phyloP scores from a whole-genome alignment of 1,139 yeast genomes.

The Scheffersomyces insectosa region DNA sequence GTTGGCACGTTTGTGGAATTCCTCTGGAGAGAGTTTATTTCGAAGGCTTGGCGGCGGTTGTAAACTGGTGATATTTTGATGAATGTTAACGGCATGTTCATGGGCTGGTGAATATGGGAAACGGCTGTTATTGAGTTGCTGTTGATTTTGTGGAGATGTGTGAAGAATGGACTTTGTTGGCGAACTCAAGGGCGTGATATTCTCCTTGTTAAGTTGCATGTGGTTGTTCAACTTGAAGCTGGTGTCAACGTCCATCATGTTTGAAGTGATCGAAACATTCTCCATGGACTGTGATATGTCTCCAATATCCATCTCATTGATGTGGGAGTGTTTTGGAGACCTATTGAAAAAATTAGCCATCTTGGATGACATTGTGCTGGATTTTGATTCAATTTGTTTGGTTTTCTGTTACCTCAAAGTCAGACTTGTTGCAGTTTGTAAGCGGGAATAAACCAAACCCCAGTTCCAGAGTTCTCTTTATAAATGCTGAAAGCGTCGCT shows the following conservation, averaged over 20 bases:
- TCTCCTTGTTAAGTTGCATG: slow-evolving; percentile 39
- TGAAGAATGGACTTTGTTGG: slow-evolving; percentile 46
- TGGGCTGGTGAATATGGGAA: slow-evolving; percentile 9
- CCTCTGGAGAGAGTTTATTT: slow-evolving; percentile 33
- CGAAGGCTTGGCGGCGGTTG: slow-evolving; percentile 23
- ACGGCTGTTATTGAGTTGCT: slow-evolving; percentile 2
- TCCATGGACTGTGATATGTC: slow-evolving; percentile 49
- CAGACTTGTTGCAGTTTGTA: too few species aligned
- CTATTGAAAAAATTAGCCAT: slow-evolving; percentile 26
- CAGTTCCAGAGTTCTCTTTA: too few species aligned
- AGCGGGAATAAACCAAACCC: too few species aligned
- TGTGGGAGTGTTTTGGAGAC: slow-evolving; percentile 23
- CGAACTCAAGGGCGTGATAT: slow-evolving; percentile 44
- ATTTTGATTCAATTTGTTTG: neutral
- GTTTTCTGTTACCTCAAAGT: too few species aligned
- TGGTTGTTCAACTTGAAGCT: slow-evolving; percentile 21
- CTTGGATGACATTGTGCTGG: slow-evolving; percentile 7
- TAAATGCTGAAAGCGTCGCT: too few species aligned
- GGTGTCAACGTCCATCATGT: slow-evolving; percentile 44
- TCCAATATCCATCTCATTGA: slow-evolving; percentile 19
- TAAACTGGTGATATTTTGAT: slow-evolving; percentile 38
- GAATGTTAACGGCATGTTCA: slow-evolving; percentile 14
- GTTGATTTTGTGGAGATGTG: slow-evolving; percentile 27
- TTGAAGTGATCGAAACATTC: slow-evolving; percentile 39
- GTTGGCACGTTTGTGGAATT: slow-evolving; percentile 60